Conservation (phyloP, 495 filamentous ascomycete genomes). For the Aspergillus affinis region DNA sequence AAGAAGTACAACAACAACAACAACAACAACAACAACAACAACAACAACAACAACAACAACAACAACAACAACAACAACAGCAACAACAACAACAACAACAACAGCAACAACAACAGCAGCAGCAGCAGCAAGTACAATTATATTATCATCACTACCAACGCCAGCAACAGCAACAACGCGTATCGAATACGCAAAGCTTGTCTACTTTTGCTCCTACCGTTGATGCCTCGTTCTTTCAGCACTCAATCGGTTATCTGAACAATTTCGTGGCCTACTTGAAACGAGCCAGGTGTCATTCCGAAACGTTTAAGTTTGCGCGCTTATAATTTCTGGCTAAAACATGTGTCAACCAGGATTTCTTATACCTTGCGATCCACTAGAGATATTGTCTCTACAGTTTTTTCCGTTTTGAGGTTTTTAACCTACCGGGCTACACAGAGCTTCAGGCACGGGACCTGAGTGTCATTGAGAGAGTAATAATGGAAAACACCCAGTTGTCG, state of each 20-base stretch:
- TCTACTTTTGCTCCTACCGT: neutral
- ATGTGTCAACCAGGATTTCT: conserved; percentile 51
- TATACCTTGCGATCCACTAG: conserved; percentile 70
- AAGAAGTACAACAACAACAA: too few relatives aligned
- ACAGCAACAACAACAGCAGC: too few relatives aligned
- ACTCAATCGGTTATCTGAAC: conserved; percentile 13
- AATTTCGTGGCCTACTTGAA: conserved; percentile 7
- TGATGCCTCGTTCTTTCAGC: conserved; percentile 19
- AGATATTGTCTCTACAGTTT: conserved; percentile 56
- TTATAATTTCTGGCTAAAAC: conserved; percentile 56
- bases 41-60: too few relatives aligned
- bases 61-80: too few relatives aligned
- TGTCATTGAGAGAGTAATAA: conserved; percentile 33
- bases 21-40: too few relatives aligned
- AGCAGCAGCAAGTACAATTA: too few relatives aligned
- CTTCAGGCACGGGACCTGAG: conserved; percentile 26
- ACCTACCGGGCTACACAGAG: conserved; percentile 14
- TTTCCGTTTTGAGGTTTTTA: conserved; percentile 16
- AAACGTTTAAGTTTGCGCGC: conserved; percentile 50
- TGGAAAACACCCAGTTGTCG: conserved; percentile 35
- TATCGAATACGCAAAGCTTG: neutral
- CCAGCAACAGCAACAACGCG: too few relatives aligned
- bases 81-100: too few relatives aligned
- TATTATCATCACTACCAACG: too few relatives aligned
- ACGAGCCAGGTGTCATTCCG: conserved; percentile 15